Conservation (phyloP, 75 land plant genomes). For the Picea glauca region DNA sequence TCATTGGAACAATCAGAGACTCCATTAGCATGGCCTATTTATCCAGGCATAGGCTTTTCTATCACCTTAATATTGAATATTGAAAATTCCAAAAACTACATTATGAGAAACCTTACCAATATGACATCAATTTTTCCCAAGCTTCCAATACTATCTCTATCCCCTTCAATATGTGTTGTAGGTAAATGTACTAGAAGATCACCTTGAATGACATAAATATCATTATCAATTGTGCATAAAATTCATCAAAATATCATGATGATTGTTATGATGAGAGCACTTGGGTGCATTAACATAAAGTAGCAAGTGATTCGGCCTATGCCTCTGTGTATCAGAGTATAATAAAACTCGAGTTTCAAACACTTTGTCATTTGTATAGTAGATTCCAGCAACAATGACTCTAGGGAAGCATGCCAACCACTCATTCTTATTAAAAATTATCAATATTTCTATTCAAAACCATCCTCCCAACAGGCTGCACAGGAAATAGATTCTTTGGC, state of each 20-base stretch:
- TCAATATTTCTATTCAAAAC: conserved; percentile 45
- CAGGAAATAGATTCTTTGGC: conserved; percentile 43
- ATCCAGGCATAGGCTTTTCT: not conserved
- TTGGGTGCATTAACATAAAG: conserved; percentile 46
- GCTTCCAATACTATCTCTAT: no score
- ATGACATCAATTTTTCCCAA: no score
- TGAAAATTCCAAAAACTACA: no score
- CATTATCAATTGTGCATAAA: conserved; percentile 23
- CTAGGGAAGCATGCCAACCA: conserved; percentile 37
- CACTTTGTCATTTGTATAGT: conserved; percentile 34
- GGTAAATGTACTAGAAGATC: no score
- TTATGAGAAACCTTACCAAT: no score
- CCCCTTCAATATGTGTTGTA: no score
- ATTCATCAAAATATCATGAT: conserved; percentile 46
- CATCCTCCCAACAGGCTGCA: conserved; percentile 42
- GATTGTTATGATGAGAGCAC: conserved; percentile 44
- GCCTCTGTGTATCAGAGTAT: conserved; percentile 26
- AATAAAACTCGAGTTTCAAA: no score
- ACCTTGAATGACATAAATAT: no score
- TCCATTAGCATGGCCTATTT: not conserved
- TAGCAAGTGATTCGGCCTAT: conserved; percentile 38
- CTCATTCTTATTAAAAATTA: conserved; percentile 41
- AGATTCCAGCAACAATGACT: conserved; percentile 24
- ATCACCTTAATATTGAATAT: not conserved
- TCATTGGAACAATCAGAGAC: conserved; percentile 6